These are phyloP conservation scores for Chaetomium globosum DNA, from an alignment of 2,329 filamentous ascomycete species.

Conservation along the genomic window DNA sequence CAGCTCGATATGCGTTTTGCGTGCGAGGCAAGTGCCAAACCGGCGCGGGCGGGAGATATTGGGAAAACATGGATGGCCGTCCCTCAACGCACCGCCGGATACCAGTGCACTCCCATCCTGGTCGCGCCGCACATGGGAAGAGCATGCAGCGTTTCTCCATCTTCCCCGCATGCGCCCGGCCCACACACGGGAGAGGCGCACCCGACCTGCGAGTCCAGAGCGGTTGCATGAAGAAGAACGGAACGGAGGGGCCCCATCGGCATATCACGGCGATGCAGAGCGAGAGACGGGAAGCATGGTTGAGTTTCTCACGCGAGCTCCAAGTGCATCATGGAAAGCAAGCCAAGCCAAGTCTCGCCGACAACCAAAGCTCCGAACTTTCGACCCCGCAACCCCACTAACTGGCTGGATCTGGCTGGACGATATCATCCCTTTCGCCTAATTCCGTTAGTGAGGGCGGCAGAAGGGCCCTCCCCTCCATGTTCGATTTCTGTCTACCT, in stretches of 20 bases:
- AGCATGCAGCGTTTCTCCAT: constrained; percentile 7
- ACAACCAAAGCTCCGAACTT: constrained; percentile 5
- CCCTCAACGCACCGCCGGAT: background rate
- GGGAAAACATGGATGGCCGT: no score
- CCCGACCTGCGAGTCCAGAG: background rate
- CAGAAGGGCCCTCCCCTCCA: constrained; percentile 16
- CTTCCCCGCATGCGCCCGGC: constrained; percentile 10
- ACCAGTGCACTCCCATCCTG: background rate
- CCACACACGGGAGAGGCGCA: constrained; percentile 5
- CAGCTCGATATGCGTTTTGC: background rate
- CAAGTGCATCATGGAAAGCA: constrained; percentile 15
- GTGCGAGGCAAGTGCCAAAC: constrained; percentile 19
- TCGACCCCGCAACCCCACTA: constrained; percentile 36
- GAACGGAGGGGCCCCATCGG: background rate
- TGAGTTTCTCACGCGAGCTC: constrained; percentile 8
- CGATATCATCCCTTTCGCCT: constrained; percentile 31
- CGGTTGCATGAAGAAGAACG: background rate
- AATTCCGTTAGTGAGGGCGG: constrained; percentile 21
- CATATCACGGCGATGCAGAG: background rate
- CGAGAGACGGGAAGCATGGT: background rate
- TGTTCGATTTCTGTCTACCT: constrained; percentile 15
- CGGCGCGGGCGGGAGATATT: background rate
- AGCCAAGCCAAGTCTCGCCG: constrained; percentile 4
- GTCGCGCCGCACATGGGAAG: background rate
- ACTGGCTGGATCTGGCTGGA: constrained; percentile 26